phyloP scores from a whole-genome alignment of 2,329 filamentous ascomycete genomes.

The Aspergillus pseudoglaucus region DNA sequence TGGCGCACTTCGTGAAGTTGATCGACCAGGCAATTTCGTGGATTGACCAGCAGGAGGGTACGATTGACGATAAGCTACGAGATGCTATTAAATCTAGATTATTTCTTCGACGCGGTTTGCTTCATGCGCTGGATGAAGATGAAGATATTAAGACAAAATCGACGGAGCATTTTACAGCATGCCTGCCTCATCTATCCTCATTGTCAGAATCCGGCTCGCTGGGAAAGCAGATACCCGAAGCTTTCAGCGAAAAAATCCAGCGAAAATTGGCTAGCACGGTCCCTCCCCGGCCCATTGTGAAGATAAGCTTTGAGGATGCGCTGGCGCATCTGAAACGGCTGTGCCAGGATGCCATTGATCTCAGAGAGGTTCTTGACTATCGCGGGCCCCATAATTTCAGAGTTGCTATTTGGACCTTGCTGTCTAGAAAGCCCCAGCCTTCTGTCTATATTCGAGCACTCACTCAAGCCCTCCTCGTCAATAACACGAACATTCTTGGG shows the following conservation, averaged over 20 bases:
- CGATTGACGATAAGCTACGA: slow-evolving; percentile 32
- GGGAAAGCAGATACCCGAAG: slow-evolving; percentile 61
- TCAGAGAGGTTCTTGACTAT: slow-evolving; percentile 62
- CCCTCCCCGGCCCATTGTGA: slow-evolving; percentile 82
- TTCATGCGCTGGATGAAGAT: slow-evolving; percentile 35
- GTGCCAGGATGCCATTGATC: slow-evolving; percentile 64
- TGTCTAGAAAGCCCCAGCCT: slow-evolving; percentile 73
- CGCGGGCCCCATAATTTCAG: slow-evolving; percentile 62
- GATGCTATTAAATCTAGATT: slow-evolving; percentile 61
- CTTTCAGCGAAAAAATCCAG: slow-evolving; percentile 87
- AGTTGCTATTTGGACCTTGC: slow-evolving; percentile 67
- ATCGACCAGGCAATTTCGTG: slow-evolving; percentile 52
- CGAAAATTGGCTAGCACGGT: slow-evolving; percentile 88
- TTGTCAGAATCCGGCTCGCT: slow-evolving; percentile 57
- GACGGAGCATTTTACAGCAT: slow-evolving; percentile 23
- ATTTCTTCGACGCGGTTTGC: slow-evolving; percentile 53
- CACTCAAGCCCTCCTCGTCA: slow-evolving; percentile 68
- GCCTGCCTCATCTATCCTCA: slow-evolving; percentile 42
- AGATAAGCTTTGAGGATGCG: slow-evolving; percentile 65
- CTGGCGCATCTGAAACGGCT: slow-evolving; percentile 63
- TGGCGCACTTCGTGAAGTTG: slow-evolving; percentile 49
- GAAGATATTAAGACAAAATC: slow-evolving; percentile 24
- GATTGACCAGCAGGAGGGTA: slow-evolving; percentile 34
- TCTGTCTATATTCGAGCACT: slow-evolving; percentile 76
- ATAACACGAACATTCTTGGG: slow-evolving; percentile 63